phyloP scores from a whole-genome alignment of 2,329 filamentous ascomycete genomes.

The Macrophomina tecta region DNA sequence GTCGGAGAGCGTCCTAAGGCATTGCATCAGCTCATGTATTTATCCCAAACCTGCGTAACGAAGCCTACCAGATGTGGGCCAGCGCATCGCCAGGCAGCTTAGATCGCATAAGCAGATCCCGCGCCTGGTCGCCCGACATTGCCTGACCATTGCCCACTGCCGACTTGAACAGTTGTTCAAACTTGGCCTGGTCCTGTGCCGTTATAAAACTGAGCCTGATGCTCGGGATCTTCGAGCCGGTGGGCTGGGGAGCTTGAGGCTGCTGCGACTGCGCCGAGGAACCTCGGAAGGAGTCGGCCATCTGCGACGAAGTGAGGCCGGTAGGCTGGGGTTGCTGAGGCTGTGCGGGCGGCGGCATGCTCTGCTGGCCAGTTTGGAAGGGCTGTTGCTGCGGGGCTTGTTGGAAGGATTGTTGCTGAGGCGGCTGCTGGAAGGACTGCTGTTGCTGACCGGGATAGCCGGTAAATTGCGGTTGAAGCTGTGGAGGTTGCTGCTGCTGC shows the following conservation, averaged over 20 bases:
- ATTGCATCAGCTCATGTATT: slow-evolving; percentile 32
- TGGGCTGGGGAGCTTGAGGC: slow-evolving; percentile 60
- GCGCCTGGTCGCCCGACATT: slow-evolving; percentile 89
- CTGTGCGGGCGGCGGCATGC: slow-evolving; percentile 54
- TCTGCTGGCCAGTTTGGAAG: slow-evolving; percentile 51
- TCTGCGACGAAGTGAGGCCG: slow-evolving; percentile 67
- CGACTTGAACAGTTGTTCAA: slow-evolving; percentile 96
- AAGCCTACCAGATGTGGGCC: slow-evolving; percentile 84
- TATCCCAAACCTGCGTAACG: background rate
- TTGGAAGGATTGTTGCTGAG: slow-evolving; percentile 34
- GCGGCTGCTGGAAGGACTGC: slow-evolving; percentile 54
- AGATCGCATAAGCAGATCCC: slow-evolving; percentile 86
- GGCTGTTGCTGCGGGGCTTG: slow-evolving; percentile 35
- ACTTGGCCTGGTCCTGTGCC: slow-evolving; percentile 91
- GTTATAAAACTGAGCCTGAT: slow-evolving; percentile 96
- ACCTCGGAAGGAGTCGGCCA: slow-evolving; percentile 66
- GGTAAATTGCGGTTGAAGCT: slow-evolving; percentile 52
- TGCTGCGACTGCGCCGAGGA: slow-evolving; percentile 40
- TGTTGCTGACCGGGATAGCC: slow-evolving; percentile 53
- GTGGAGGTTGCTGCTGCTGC: slow-evolving; percentile 42
- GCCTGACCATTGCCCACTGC: slow-evolving; percentile 84
- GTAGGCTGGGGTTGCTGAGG: slow-evolving; percentile 60
- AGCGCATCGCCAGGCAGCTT: slow-evolving; percentile 85
- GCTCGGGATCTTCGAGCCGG: slow-evolving; percentile 82
- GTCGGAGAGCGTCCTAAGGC: slow-evolving; percentile 80